A percentile compares a stretch with the other conserved stretches of the same genome.
Evolutionary conservation across 2,329 filamentous ascomycete genomes (phyloP).

Genomic region (Thielaviopsis ethacetica): DNA sequence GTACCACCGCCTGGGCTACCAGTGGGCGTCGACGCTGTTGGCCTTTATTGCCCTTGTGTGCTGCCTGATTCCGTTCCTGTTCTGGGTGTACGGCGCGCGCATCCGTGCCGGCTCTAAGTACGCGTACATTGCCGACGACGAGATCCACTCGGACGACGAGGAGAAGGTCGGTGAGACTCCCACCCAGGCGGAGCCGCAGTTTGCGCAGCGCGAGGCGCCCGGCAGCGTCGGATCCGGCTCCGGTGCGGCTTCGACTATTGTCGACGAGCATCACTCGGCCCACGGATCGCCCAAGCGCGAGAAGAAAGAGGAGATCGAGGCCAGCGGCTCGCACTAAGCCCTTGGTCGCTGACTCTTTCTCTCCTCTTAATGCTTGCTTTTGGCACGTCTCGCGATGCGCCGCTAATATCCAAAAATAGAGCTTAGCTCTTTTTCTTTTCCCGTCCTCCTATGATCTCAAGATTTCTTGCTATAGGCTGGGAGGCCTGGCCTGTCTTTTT

Average conservation of each 20-base stretch:
- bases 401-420: neutral
- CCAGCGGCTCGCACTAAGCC: neutral
- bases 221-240: slow-evolving; percentile 4
- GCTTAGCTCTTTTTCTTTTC: neutral
- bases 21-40: slow-evolving; percentile 60
- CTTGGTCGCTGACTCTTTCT: too few species aligned
- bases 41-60: slow-evolving; percentile 62
- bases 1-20: slow-evolving; percentile 54
- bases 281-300: neutral
- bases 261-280: slow-evolving; percentile 1
- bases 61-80: slow-evolving; percentile 68
- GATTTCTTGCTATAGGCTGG: too few species aligned
- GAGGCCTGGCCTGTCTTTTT: neutral
- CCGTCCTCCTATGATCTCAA: neutral
- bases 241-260: slow-evolving; percentile 7
- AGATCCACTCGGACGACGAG: slow-evolving; percentile 13
- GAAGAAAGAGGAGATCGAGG: slow-evolving; percentile 7
- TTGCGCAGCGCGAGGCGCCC: neutral
- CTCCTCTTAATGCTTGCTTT: too few species aligned
- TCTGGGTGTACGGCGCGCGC: slow-evolving; percentile 58
- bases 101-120: slow-evolving; percentile 57
- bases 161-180: neutral
- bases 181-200: neutral
- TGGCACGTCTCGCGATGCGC: too few species aligned
- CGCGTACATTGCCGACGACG: slow-evolving; percentile 50